Conservation (phyloP, 2,329 filamentous ascomycete species). For the Zymoseptoria crescenta region DNA sequence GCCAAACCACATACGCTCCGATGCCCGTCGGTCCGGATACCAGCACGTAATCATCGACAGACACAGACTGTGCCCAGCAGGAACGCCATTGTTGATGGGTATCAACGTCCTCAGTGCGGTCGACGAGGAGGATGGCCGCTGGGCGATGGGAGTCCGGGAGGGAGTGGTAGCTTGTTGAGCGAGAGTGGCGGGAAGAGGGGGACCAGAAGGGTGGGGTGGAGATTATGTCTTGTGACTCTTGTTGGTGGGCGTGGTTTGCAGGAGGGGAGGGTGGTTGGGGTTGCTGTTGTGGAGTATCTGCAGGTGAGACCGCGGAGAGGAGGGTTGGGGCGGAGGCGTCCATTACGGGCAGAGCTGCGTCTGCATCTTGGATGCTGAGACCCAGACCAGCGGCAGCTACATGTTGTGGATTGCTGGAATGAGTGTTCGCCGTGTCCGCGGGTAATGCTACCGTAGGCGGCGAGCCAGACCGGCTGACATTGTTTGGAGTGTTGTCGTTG, state of each 20-base stretch:
- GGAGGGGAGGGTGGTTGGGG: not conserved
- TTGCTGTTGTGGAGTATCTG: not conserved
- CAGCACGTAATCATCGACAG: conserved; percentile 55
- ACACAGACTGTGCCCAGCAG: conserved; percentile 55
- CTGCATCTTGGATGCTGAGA: not conserved
- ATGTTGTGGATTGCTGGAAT: not conserved
- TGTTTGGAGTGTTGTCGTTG: not conserved
- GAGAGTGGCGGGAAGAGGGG: conserved; percentile 30
- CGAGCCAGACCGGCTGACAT: not conserved
- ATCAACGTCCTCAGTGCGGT: conserved; percentile 54
- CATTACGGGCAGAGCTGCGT: not conserved
- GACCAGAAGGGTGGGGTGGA: conserved; percentile 40
- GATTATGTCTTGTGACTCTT: not conserved
- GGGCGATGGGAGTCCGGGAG: conserved; percentile 27
- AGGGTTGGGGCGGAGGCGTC: not conserved
- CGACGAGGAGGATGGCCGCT: conserved; percentile 51
- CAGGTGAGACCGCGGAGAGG: not conserved
- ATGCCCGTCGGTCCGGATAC: conserved; percentile 52
- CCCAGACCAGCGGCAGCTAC: not conserved
- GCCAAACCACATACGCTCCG: conserved; percentile 95
- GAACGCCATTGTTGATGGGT: conserved; percentile 39
- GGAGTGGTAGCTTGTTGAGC: conserved; percentile 31
- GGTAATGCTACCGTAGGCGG: not conserved
- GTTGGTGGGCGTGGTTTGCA: not conserved
- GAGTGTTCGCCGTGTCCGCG: not conserved